Conservation (phyloP, 257 asterid species). For the Solanum virginianum region DNA sequence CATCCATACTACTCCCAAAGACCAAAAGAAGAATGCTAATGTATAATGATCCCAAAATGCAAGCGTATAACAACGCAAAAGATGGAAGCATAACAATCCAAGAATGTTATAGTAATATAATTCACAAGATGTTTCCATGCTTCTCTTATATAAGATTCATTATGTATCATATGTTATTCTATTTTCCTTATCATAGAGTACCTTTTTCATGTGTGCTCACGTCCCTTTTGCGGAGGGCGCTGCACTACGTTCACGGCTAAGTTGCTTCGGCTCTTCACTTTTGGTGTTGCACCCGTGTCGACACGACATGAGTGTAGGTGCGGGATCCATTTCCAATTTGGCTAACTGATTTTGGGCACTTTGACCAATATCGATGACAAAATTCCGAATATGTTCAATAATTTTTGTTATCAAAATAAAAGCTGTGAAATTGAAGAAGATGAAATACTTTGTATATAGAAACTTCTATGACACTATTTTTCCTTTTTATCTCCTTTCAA, state of each 20-base stretch:
- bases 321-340: no score
- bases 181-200: not conserved
- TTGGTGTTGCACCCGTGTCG: no score
- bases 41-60: not conserved
- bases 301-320: no score
- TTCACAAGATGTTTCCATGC: not conserved
- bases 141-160: not conserved
- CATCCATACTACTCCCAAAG: not conserved
- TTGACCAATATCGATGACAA: no score
- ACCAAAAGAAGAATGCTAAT: not conserved
- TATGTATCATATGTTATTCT: not conserved
- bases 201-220: not conserved
- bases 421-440: no score
- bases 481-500: no score
- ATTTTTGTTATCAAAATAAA: no score
- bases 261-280: no score
- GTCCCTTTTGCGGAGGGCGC: not conserved
- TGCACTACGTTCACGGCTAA: not conserved
- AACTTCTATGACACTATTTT: no score
- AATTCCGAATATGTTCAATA: no score
- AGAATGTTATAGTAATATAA: not conserved
- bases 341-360: no score
- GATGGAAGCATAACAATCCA: not conserved
- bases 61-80: not conserved
- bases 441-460: no score